Evolutionary conservation across 441 rosid genomes (phyloP), one percentile per base, ranked within the genome.

Genomic region (Aleurites moluccanus): DNA sequence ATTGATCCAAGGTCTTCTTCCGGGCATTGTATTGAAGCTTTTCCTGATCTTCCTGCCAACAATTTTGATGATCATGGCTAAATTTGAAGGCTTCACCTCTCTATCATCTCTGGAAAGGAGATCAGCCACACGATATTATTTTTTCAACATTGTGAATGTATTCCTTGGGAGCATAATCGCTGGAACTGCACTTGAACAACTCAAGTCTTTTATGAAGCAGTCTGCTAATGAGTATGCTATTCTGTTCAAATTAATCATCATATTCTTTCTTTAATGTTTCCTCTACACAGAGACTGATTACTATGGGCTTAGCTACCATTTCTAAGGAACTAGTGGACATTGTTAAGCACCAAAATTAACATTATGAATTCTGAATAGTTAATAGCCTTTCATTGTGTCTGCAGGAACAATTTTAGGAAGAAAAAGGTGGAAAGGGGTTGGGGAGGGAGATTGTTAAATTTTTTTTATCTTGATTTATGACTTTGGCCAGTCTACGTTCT

Each of bases 21-120:
- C 98, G 0, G 99, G 99, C 69, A 75, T 93, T 35, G 99, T 69
- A 0, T 73, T 93, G 91, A 96, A 96, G 92, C 98, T 96, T 74
- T 96, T 96, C 80, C 94, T 96, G 81, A 94, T 96, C 75, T 93
- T 94, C 79, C 87, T 96, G 62, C 98, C 98, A 21, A 70, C 89
- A 10, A 92, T 96, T 75, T 80, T 96, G 81, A 93, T 96, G 99
- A 88, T 88, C 74, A 93, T 96, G 98, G 85, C 99, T 28, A 92
- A 91, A 79, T 91, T 93, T 64, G 97, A 96, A 86, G 99, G 99
- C 77, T 93, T 92, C 79, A 79, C 73, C 66, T 87, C 98, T 27
- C 25, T 83, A 33, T 96, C 99, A 25, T 86, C 82, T 66, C 82
- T 96, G 14, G 98, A 96, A 76, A 88, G 99, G 82, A 89, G 98